Conservation (phyloP, 2,329 filamentous ascomycete species). For the Xylaria hypoxylon region DNA sequence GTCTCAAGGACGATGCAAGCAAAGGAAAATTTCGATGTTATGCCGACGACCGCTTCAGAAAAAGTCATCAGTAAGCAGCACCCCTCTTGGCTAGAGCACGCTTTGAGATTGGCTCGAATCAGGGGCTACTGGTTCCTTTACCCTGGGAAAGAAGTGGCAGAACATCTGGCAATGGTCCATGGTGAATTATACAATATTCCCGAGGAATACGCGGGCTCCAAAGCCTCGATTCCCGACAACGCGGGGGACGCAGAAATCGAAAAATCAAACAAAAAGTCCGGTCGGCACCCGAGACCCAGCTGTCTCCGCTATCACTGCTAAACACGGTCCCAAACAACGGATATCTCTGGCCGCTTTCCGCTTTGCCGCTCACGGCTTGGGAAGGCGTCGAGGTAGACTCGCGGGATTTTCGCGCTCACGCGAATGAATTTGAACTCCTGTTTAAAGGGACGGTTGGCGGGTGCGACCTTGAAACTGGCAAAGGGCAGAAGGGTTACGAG, state of each 20-base stretch:
- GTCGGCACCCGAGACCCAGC: conserved; percentile 49
- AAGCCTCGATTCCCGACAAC: conserved; percentile 45
- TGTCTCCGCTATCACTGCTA: conserved; percentile 62
- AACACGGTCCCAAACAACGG: conserved; percentile 61
- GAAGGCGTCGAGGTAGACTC: conserved; percentile 64
- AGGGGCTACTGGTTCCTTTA: conserved; percentile 85
- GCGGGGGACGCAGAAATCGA: conserved; percentile 46
- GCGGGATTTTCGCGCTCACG: conserved; percentile 56
- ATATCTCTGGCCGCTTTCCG: conserved; percentile 56
- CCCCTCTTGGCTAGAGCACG: conserved; percentile 64
- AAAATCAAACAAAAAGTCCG: conserved; percentile 45
- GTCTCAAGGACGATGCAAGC: conserved; percentile 71
- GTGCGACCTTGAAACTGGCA: conserved; percentile 59
- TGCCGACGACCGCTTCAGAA: conserved; percentile 57
- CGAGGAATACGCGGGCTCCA: conserved; percentile 68
- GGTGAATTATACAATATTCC: conserved; percentile 78
- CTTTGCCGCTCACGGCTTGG: conserved; percentile 72
- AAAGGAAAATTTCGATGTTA: conserved; percentile 52
- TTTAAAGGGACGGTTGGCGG: conserved; percentile 77
- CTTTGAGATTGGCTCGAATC: conserved; percentile 79
- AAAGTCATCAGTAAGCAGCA: conserved; percentile 58
- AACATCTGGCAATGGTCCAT: conserved; percentile 77
- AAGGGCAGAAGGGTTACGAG: conserved; percentile 46
- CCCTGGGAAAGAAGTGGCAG: conserved; percentile 69
- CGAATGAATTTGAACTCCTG: conserved; percentile 63